Conservation (phyloP, 2,329 filamentous ascomycete species). For the Diaporthe sp. region DNA sequence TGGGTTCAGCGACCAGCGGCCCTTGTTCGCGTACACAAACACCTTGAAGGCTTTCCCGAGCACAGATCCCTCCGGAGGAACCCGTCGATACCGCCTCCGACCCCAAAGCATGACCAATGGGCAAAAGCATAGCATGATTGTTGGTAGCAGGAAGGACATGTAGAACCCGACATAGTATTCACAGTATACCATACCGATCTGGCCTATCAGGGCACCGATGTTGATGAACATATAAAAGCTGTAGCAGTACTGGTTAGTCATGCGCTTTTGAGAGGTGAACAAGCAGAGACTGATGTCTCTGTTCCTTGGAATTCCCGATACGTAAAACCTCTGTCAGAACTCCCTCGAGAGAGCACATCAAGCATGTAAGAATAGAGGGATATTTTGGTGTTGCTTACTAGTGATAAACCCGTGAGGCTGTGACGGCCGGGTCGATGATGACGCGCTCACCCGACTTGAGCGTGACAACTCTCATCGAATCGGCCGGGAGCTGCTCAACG, state of each 20-base stretch:
- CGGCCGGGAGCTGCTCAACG: conserved; percentile 73
- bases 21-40: conserved; percentile 70
- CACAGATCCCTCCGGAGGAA: conserved; percentile 71
- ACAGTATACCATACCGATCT: conserved; percentile 72
- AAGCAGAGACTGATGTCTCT: not conserved
- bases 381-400: conserved; percentile 52
- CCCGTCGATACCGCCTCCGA: conserved; percentile 64
- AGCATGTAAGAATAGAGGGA: too few species aligned
- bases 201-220: conserved; percentile 67
- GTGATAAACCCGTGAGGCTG: conserved; percentile 74
- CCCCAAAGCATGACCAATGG: conserved; percentile 68
- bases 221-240: conserved; percentile 63
- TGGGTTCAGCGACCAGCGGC: conserved; percentile 78
- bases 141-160: conserved; percentile 71
- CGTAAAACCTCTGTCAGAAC: too few species aligned
- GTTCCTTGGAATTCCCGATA: not conserved
- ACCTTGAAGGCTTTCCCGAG: conserved; percentile 71
- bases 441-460: conserved; percentile 71
- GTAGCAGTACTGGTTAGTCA: not conserved
- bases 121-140: conserved; percentile 68
- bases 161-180: conserved; percentile 77
- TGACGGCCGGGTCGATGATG: conserved; percentile 75
- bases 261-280: too few species aligned
- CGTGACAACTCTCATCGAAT: conserved; percentile 67
- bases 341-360: too few species aligned